Evolutionary conservation across 202 grass and related monocot species (phyloP), one percentile per base, ranked within the genome.

Genomic region (Sporobolus alterniflorus): DNA sequence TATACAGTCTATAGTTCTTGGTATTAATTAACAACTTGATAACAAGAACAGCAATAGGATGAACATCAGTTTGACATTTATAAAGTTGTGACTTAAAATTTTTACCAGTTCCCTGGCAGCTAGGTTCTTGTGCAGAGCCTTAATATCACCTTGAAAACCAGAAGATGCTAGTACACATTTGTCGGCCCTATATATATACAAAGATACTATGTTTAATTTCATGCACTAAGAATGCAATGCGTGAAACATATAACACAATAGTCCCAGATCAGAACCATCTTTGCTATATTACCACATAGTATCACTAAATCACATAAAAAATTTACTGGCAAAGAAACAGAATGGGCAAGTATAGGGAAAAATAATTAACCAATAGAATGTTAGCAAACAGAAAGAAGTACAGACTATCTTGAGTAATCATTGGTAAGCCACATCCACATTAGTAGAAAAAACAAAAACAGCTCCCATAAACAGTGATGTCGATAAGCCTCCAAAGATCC

Each of bases 91-190:
- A 73, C 15, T 22, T 64, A 13, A 68, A n/a, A 79, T 75, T 9
- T 85, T 85, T 85, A 97, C 95, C 82, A 97, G 65, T 76, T 98
- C 93, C 49, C 80, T 96, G 64, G 96, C 96, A 24, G 91, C 69
- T 82, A 98, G 87, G 91, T 96, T 89, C 74, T 98, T 98, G 75
- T 98, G 96, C 47, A 98, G 72, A 89, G 96, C 96, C 82, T 95
- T 92, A 67, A 98, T 94, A 80, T 98, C 96, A 67, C 92, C 96
- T 84, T 98, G 96, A 62, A 95, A 98, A 67, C 93, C 96, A 2
- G 96, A 98, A 56, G 96, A 93, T 46, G 93, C 89, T 80, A 98
- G 72, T 26, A 94, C 80, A 71, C 87, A 92, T 89, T 96, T 96
- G 46, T 98, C 93, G 43, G 91, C 89, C 67, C 96, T 98, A 66